phyloP scores from a whole-genome alignment of 805 yeast genomes.

The Candida wancherniae region DNA sequence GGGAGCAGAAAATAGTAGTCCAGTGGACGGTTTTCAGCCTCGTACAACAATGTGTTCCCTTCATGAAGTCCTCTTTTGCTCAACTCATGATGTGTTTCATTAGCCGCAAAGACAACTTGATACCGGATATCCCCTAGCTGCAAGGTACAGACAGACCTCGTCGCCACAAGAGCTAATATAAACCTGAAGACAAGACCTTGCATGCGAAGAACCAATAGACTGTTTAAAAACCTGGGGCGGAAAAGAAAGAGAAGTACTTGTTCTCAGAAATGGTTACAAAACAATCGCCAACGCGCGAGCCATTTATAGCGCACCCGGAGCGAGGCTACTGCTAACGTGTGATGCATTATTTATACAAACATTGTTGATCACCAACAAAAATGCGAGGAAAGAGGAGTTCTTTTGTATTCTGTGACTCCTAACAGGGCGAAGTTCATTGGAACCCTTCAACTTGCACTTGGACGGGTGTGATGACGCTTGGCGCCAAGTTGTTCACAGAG shows the following conservation, averaged over 20 bases:
- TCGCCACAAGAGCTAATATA: slow-evolving; percentile 2
- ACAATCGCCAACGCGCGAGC: no score
- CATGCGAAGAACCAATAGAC: no score
- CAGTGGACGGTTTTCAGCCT: slow-evolving; percentile 25
- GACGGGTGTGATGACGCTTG: slow-evolving; percentile 37
- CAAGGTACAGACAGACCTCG: slow-evolving; percentile 8
- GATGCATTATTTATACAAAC: no score
- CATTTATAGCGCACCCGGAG: no score
- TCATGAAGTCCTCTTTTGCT: slow-evolving; percentile 25
- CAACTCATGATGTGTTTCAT: slow-evolving; percentile 11
- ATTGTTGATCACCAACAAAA: no score
- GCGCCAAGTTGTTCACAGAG: slow-evolving; percentile 24
- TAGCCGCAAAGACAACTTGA: slow-evolving; percentile 9
- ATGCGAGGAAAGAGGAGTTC: neutral
- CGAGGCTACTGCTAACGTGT: no score
- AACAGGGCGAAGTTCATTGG: slow-evolving; percentile 6
- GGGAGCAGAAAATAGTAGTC: slow-evolving; percentile 26
- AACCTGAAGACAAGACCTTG: no score
- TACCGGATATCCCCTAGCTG: slow-evolving; percentile 10
- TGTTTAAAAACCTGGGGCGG: no score
- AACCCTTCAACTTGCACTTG: slow-evolving; percentile 30
- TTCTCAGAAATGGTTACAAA: no score
- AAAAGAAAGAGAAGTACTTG: no score
- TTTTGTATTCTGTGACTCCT: neutral
- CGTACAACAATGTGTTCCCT: slow-evolving; percentile 25